Conservation (phyloP, 2,329 filamentous ascomycete species). For the Amauroascus verrucosus region DNA sequence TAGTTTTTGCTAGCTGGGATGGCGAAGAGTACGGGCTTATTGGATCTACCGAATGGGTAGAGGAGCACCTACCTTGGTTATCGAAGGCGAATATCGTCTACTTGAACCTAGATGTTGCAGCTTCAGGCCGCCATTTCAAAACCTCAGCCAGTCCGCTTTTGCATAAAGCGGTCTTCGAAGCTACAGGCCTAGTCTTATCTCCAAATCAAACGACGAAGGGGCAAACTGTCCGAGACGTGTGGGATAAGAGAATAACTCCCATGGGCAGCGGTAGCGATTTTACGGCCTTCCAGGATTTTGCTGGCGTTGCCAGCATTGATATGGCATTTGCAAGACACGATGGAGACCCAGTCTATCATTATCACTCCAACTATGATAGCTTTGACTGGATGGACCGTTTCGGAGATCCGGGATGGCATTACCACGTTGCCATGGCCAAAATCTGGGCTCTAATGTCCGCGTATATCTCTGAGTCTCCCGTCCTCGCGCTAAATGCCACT, state of each 20-base stretch:
- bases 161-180: constrained; percentile 60
- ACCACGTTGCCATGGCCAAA: constrained; percentile 55
- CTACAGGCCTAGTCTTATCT: constrained; percentile 52
- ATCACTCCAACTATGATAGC: constrained; percentile 75
- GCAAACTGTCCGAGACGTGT: constrained; percentile 60
- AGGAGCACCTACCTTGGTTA: constrained; percentile 78
- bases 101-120: constrained; percentile 72
- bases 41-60: constrained; percentile 86
- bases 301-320: constrained; percentile 56
- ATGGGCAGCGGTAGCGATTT: constrained; percentile 67
- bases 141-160: constrained; percentile 64
- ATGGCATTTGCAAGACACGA: constrained; percentile 45
- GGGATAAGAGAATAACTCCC: constrained; percentile 51
- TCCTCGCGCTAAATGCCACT: constrained; percentile 54
- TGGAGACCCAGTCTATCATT: constrained; percentile 54
- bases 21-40: constrained; percentile 78
- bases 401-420: constrained; percentile 54
- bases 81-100: constrained; percentile 64
- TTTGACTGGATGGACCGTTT: constrained; percentile 75
- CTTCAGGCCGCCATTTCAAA: constrained; percentile 53
- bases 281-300: constrained; percentile 63
- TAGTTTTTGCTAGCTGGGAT: constrained; percentile 82
- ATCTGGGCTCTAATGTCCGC: constrained; percentile 53
- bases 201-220: constrained; percentile 64
- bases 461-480: constrained; percentile 50